Conservation (phyloP, 176 grass and related monocot species). For the Oryza coarctata region DNA sequence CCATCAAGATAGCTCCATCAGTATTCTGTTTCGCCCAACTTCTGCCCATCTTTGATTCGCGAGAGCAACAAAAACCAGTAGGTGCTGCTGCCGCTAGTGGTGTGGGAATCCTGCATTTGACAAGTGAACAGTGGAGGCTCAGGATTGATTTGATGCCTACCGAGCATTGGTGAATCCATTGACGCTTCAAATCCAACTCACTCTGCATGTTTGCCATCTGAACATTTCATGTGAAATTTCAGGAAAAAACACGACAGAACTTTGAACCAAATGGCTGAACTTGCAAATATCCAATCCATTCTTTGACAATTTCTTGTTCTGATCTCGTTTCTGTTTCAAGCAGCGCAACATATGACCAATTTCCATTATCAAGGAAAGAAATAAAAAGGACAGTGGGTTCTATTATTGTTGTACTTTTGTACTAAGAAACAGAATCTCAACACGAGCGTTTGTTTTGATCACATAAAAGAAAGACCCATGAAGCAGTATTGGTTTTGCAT, state of each 20-base stretch:
- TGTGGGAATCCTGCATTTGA: constrained; percentile 41
- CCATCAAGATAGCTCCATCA: no score
- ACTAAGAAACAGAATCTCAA: not conserved
- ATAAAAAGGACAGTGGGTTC: not conserved
- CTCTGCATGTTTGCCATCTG: not conserved
- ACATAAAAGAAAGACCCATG: not conserved
- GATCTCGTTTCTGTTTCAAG: not conserved
- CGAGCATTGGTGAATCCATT: not conserved
- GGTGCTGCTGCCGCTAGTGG: constrained; percentile 25
- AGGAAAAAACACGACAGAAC: not conserved
- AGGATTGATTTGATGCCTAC: constrained; percentile 28
- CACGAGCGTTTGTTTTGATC: not conserved
- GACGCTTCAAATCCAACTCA: not conserved
- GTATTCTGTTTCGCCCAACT: not conserved
- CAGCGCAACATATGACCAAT: not conserved
- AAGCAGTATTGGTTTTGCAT: not conserved
- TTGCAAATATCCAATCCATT: not conserved
- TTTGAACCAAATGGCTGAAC: not conserved
- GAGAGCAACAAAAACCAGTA: constrained; percentile 12
- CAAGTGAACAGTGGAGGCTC: constrained; percentile 13
- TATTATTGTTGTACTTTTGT: not conserved
- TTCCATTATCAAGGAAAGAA: not conserved
- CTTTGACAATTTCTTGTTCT: not conserved
- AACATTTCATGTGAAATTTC: constrained; percentile 11
- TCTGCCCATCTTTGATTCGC: not conserved